phyloP scores from a whole-genome alignment of 257 asterid genomes.

The Linaria vulgaris region DNA sequence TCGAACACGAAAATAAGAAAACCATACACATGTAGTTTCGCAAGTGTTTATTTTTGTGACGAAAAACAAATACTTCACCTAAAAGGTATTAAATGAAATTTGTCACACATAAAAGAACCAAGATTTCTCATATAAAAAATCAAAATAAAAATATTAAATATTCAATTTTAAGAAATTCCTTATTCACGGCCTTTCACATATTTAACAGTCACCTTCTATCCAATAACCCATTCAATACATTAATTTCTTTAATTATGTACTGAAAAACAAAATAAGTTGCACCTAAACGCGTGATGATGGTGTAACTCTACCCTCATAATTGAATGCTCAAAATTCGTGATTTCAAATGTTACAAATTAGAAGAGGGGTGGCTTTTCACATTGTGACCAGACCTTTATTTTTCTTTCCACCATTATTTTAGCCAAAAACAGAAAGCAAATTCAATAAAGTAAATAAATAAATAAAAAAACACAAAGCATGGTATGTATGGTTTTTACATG shows the following conservation, averaged over 20 bases:
- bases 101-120: no score
- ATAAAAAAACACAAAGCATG: slow-evolving; percentile 17
- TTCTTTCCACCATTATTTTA: slow-evolving; percentile 4
- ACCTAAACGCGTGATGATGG: neutral
- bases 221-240: neutral
- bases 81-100: no score
- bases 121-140: no score
- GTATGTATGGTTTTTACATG: slow-evolving; percentile 22
- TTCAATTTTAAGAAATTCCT: no score
- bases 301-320: neutral
- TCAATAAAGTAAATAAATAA: neutral
- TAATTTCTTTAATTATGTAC: neutral
- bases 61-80: no score
- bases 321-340: neutral
- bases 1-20: no score
- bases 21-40: no score
- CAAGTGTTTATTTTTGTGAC: no score
- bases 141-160: no score
- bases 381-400: neutral
- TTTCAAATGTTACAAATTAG: slow-evolving; percentile 5
- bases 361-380: slow-evolving; percentile 13
- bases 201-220: no score
- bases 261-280: neutral
- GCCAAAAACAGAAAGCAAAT: slow-evolving; percentile 19
- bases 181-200: no score